Percentiles rank a stretch among this genome's conserved stretches.
phyloP scores from a whole-genome alignment of 345 rosid genomes.

The Eucalyptus marginata region DNA sequence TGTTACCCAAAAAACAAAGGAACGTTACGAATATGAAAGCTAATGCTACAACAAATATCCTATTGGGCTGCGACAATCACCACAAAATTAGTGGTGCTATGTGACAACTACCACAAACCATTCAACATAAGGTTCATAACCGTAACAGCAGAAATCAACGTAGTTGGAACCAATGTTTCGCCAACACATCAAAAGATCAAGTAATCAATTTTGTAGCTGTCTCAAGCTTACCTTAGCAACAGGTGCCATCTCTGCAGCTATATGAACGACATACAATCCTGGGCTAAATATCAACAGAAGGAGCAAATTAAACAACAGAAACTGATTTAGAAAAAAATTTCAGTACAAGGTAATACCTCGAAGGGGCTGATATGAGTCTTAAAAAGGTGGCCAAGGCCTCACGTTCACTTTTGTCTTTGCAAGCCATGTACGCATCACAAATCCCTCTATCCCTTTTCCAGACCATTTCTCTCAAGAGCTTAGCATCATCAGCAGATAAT shows the following conservation, averaged over 20 bases:
- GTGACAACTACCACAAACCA: not conserved
- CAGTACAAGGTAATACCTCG: conserved; percentile 32
- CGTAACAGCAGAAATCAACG: not conserved
- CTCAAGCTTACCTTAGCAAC: conserved; percentile 79
- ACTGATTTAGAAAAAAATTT: not conserved
- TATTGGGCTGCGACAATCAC: not conserved
- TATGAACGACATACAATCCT: conserved; percentile 76
- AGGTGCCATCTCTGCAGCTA: conserved; percentile 99
- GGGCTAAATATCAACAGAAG: conserved; percentile 50
- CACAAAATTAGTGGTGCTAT: not conserved
- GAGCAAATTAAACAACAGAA: conserved; percentile 9
- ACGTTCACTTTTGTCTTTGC: conserved; percentile 56
- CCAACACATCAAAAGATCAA: not conserved
- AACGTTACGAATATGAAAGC: not conserved
- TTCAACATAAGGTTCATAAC: not conserved
- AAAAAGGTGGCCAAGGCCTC: conserved; percentile 58
- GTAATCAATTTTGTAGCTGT: not conserved
- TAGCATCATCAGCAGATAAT: conserved; percentile 50
- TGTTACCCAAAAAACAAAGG: not conserved
- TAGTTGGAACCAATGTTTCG: not conserved
- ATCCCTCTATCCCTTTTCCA: conserved; percentile 71
- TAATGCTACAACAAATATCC: not conserved
- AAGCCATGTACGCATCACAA: conserved; percentile 42
- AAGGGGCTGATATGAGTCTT: conserved; percentile 40
- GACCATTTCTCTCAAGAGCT: conserved; percentile 63